Evolutionary conservation across 495 filamentous ascomycete genomes (phyloP).

Genomic region (Penicillium lividum): DNA sequence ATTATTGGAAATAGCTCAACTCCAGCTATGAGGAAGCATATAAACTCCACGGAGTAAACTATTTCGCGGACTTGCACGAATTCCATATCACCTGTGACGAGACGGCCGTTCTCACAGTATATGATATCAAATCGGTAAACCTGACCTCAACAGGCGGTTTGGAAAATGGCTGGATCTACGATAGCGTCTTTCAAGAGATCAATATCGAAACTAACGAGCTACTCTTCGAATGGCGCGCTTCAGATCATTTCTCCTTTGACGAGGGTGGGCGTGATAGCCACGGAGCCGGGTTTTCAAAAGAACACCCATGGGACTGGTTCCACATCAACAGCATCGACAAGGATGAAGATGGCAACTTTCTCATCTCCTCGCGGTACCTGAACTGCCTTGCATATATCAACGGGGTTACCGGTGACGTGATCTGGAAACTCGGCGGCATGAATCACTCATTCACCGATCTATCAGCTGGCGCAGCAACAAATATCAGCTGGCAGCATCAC

Average conservation of each 20-base stretch:
- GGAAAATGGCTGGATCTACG: constrained; percentile 50
- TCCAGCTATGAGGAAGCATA: constrained; percentile 48
- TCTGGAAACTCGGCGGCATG: constrained; percentile 48
- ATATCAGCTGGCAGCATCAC: constrained; percentile 48
- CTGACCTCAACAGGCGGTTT: constrained; percentile 41
- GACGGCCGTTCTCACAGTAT: constrained; percentile 54
- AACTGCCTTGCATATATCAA: constrained; percentile 39
- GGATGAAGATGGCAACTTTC: constrained; percentile 41
- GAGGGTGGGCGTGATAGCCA: constrained; percentile 27
- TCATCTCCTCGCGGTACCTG: constrained; percentile 46
- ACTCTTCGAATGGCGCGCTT: constrained; percentile 45
- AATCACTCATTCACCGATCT: constrained; percentile 44
- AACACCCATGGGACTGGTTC: constrained; percentile 45
- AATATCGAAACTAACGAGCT: constrained; percentile 44
- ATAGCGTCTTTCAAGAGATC: constrained; percentile 54
- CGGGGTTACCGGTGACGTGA: constrained; percentile 33
- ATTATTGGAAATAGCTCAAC: constrained; percentile 38
- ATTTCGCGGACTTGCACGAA: constrained; percentile 44
- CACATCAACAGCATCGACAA: constrained; percentile 51
- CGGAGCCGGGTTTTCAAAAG: constrained; percentile 24
- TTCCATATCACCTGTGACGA: constrained; percentile 49
- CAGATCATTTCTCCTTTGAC: constrained; percentile 37
- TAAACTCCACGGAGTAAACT: constrained; percentile 37
- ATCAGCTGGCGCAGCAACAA: constrained; percentile 38
- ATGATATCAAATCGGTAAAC: constrained; percentile 43